Evolutionary conservation across 331 rosid genomes (phyloP).

Genomic region (Telfairia occidentalis): DNA sequence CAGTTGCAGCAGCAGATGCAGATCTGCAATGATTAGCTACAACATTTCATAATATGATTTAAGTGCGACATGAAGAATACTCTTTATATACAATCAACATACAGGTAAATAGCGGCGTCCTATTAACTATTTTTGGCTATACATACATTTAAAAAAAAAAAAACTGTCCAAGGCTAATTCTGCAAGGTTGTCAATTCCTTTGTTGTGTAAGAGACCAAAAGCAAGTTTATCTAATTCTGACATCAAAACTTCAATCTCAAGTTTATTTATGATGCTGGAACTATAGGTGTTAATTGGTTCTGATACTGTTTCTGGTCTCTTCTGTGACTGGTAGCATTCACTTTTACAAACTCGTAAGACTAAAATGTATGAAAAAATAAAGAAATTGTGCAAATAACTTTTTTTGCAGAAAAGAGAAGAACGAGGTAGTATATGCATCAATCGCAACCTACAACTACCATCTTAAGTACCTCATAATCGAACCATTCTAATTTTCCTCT

Average conservation of each 20-base stretch:
- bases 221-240: neutral
- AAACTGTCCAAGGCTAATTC: too few relatives aligned
- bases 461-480: neutral
- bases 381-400: neutral
- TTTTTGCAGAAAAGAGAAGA: neutral
- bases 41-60: neutral
- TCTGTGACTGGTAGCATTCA: neutral
- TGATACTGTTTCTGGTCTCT: neutral
- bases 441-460: neutral
- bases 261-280: neutral
- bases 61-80: neutral
- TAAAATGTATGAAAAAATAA: neutral
- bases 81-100: neutral
- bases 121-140: too few relatives aligned
- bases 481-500: neutral
- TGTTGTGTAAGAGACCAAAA: neutral
- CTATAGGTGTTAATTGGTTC: neutral
- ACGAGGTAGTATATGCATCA: neutral
- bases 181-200: neutral
- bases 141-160: too few relatives aligned
- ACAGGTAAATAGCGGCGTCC: neutral
- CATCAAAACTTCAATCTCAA: neutral
- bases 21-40: conserved; percentile 38
- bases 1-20: conserved; percentile 61
- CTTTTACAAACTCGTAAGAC: neutral